phyloP scores from a whole-genome alignment of 164 flowering plant genomes.

The Umbilicus rupestris region DNA sequence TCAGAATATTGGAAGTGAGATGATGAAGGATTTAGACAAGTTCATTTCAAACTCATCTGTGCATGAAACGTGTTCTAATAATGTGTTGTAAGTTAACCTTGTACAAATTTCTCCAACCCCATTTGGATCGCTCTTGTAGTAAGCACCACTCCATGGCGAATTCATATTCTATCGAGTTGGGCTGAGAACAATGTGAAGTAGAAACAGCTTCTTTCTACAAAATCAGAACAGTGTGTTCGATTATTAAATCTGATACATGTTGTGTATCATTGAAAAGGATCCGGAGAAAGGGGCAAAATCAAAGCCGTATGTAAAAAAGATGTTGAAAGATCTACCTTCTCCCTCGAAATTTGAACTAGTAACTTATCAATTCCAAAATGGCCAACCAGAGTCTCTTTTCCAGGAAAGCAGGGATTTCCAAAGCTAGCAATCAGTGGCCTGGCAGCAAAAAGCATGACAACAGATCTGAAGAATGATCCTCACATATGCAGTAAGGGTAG shows the following conservation, averaged over 20 bases:
- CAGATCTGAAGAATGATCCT: not conserved
- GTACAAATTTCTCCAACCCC: slow-evolving; percentile 33
- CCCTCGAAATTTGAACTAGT: slow-evolving; percentile 34
- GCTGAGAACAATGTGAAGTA: slow-evolving; percentile 74
- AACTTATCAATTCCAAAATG: slow-evolving; percentile 46
- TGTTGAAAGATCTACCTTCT: slow-evolving; percentile 24
- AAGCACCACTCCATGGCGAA: slow-evolving; percentile 76
- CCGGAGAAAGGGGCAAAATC: not conserved
- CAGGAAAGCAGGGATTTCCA: slow-evolving; percentile 22
- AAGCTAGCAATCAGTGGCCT: slow-evolving; percentile 49
- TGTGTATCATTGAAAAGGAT: not conserved
- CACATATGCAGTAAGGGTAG: not conserved
- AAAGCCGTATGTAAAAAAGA: not conserved
- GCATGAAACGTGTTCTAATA: not conserved
- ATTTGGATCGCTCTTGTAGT: slow-evolving; percentile 35
- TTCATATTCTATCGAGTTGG: slow-evolving; percentile 65
- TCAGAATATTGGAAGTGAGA: not conserved
- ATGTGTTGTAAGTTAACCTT: slow-evolving; percentile 32
- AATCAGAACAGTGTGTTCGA: slow-evolving; percentile 1
- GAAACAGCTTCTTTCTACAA: slow-evolving; percentile 56
- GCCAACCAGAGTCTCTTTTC: slow-evolving; percentile 35
- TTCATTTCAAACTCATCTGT: not conserved
- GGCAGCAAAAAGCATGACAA: slow-evolving; percentile 14
- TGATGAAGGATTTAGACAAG: not conserved
- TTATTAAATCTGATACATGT: not conserved